Evolutionary conservation across 257 asterid genomes (phyloP), one percentile per base, ranked within the genome.

Genomic region (Misopates orontium): DNA sequence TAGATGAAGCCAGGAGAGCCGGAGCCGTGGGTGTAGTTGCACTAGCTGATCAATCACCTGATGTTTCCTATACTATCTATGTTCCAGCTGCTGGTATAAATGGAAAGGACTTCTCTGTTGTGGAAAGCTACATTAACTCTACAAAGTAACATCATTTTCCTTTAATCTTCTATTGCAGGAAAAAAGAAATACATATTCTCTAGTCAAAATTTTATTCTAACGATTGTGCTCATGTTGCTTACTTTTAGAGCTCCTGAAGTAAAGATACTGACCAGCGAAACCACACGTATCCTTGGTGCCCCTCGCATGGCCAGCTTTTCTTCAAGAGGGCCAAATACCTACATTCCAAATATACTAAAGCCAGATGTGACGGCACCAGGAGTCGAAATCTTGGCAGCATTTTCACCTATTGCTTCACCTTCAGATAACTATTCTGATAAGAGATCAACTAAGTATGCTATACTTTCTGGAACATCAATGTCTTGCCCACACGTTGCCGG

Each of bases 401-500:
- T 23, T 58, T 52, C 72, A 23, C 64, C 64, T 14, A 1, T 13
- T 15, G 25, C 21, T n/a, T 13, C 63, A 1, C 54, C 68, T 41
- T 63, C 67, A 50, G 62, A 42, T 23, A 7, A 1, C 3, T 12
- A 9, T 13, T 0, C 13, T 8, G 72, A 72, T 42, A 41, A 23
- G 5, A 58, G 72, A 72, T 50, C 71, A 13, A 67, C 59, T 20
- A 49, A 72, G 10, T 72, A 49, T 41, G 12, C 7, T 48, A 25
- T 72, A 14, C 0, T 72, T 4, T 72, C 72, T 19, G 77, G 77
- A 23, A 72, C 77, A 4, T 72, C 77, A 10, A 73, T 73, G 77
- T 22, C 77, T 42, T 73, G 73, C 23, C 77, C 77, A 20, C 77
- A 73, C 31, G 73, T 60, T 44, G 25, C 77, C 8, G 73, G 77